A percentile compares a stretch with the other conserved stretches of the same genome.
phyloP scores from a whole-genome alignment of 257 asterid species.

The Orobanche coerulescens region DNA sequence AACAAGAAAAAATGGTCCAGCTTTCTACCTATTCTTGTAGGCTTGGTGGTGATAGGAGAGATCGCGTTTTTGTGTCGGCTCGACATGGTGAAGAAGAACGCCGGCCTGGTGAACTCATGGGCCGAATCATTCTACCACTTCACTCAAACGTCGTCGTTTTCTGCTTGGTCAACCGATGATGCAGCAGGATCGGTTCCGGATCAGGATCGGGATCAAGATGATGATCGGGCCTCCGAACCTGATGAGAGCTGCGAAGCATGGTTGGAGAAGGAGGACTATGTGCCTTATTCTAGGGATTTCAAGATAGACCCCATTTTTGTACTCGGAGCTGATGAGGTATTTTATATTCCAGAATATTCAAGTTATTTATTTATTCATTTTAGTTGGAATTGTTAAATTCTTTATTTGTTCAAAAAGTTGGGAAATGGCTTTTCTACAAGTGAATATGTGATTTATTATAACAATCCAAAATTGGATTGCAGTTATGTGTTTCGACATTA shows the following conservation, averaged over 20 bases:
- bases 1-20: slow-evolving; percentile 60
- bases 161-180: slow-evolving; percentile 10
- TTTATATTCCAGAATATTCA: neutral
- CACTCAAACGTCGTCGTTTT: slow-evolving; percentile 32
- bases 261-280: slow-evolving; percentile 70
- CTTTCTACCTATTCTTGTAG: slow-evolving; percentile 56
- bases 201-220: neutral
- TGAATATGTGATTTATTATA: slow-evolving; percentile 4
- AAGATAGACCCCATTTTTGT: slow-evolving; percentile 52
- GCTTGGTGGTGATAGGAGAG: slow-evolving; percentile 69
- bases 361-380: neutral
- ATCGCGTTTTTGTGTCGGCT: slow-evolving; percentile 71
- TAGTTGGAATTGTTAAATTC: neutral
- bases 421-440: neutral
- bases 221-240: slow-evolving; percentile 21
- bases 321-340: slow-evolving; percentile 55
- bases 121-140: slow-evolving; percentile 81
- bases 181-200: slow-evolving; percentile 22
- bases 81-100: slow-evolving; percentile 72
- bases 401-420: neutral
- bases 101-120: slow-evolving; percentile 78
- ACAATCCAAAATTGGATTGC: slow-evolving; percentile 9
- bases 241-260: slow-evolving; percentile 56
- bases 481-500: neutral
- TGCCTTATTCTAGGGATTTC: slow-evolving; percentile 70